phyloP scores from a whole-genome alignment of 2,329 filamentous ascomycete genomes.

The Verticillium alfalfae region DNA sequence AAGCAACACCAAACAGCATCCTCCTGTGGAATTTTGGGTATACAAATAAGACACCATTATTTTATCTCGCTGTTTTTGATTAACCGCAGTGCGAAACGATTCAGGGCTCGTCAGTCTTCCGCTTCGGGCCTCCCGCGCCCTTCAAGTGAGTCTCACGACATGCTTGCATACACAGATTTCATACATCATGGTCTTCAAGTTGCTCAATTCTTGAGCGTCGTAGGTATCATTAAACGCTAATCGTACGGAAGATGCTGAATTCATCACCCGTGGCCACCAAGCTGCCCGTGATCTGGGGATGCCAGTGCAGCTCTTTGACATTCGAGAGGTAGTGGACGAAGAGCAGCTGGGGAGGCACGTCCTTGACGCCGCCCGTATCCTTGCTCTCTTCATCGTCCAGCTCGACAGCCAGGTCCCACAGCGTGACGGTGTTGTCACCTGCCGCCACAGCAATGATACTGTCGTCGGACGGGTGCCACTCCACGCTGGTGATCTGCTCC shows the following conservation, averaged over 20 bases:
- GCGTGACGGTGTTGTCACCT: conserved; percentile 86
- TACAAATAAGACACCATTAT: too few relatives aligned
- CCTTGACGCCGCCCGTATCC: conserved; percentile 78
- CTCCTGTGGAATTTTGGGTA: too few relatives aligned
- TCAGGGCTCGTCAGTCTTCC: too few relatives aligned
- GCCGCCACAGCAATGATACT: conserved; percentile 89
- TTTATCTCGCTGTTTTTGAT: too few relatives aligned
- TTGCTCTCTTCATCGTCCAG: conserved; percentile 94
- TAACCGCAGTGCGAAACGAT: too few relatives aligned
- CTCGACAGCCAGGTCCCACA: conserved; percentile 97
- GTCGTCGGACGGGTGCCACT: conserved; percentile 98
- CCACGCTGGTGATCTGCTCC: conserved; percentile 90
- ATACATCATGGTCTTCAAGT: background rate
- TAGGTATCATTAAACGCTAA: conserved; percentile 57
- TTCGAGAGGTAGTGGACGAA: conserved; percentile 96
- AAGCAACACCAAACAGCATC: too few relatives aligned
- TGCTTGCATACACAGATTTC: background rate
- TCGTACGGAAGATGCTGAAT: conserved; percentile 82
- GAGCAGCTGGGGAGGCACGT: conserved; percentile 88
- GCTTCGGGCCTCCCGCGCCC: too few relatives aligned
- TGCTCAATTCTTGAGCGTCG: background rate
- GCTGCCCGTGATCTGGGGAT: conserved; percentile 87
- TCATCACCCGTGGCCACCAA: conserved; percentile 86
- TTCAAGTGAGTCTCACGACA: background rate
- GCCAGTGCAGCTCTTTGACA: conserved; percentile 96